Base-by-base conservation (phyloP, 352 stramenopile species). In the Phytophthora macrochlamydospora region DNA sequence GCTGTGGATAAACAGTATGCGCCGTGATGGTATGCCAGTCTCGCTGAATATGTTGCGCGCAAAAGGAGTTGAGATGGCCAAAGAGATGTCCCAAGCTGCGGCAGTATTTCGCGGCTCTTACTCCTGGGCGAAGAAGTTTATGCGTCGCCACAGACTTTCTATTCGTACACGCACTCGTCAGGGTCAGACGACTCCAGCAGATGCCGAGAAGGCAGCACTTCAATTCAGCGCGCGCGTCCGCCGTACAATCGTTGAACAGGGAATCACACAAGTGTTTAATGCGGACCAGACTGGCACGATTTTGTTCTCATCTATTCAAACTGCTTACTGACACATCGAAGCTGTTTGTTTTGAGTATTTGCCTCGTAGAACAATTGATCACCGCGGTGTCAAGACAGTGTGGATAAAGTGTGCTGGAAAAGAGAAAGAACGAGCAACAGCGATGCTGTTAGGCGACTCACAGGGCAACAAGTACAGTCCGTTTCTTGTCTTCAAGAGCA, bases 261-360 rank as follows among this genome's bases (percentile, higher is more conserved):
- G 59, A 7, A 66, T 50, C 45, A 31, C n/a, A 6, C 33, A 62
- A 37, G 48, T 65, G 7, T 65, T 55, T 38, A 70, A 37, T 43
- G 31, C 50, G 7, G 50, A 59, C 32, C 32, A 59, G 59, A 54
- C 58, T 9, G 58, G 58, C 59, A 59, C 8, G 12, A 32, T 55
- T 14, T 44, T 7, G 28, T n/a, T 14, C 37, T 55, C 7, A 38
- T 50, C 8, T 58, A 29, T 56, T 40, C 29, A 18, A 12, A 55
- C 14, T 53, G n/a, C 44, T 38, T 24, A 32, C 38, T 32, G 18
- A 38, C 56, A 9, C 32, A 44, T 33, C 14, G 3, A 24, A 69
- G 62, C 40, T 29, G 62, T 64, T 1, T 65, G 56, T 45, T 73
- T 73, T 14, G 40, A 69, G n/a, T 68, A 73, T 40, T 8, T 69